A percentile compares a stretch with the other conserved stretches of the same genome.
Evolutionary conservation across 306 rosid species (phyloP).

Genomic region (Delonix regia): DNA sequence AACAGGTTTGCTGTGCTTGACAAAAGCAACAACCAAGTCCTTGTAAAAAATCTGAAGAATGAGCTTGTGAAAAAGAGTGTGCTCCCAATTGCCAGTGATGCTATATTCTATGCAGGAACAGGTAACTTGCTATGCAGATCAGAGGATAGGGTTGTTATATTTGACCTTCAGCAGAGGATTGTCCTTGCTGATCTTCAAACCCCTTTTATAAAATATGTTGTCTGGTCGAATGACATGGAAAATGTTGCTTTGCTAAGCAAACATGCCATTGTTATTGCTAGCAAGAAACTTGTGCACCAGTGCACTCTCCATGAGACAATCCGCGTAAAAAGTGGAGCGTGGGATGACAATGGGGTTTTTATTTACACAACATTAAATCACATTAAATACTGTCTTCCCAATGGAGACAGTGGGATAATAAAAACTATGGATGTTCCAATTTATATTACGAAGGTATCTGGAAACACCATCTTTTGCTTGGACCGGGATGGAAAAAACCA

Average conservation of each 20-base stretch:
- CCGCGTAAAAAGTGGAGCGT: slow-evolving; percentile 93
- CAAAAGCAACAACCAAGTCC: slow-evolving; percentile 72
- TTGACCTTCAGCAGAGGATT: slow-evolving; percentile 82
- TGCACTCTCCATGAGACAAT: slow-evolving; percentile 97
- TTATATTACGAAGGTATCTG: slow-evolving; percentile 85
- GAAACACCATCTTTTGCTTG: slow-evolving; percentile 77
- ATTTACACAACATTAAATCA: slow-evolving; percentile 90
- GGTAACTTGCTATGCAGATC: slow-evolving; percentile 84
- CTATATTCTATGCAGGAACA: slow-evolving; percentile 89
- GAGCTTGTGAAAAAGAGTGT: slow-evolving; percentile 73
- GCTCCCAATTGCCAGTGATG: slow-evolving; percentile 78
- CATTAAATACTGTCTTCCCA: slow-evolving; percentile 88
- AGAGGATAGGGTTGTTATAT: slow-evolving; percentile 81
- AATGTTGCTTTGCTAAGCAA: slow-evolving; percentile 92
- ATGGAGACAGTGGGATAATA: slow-evolving; percentile 92
- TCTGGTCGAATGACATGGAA: slow-evolving; percentile 92
- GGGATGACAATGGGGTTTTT: slow-evolving; percentile 97
- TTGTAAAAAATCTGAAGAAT: slow-evolving; percentile 72
- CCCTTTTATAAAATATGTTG: slow-evolving; percentile 81
- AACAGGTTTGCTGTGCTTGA: slow-evolving; percentile 93
- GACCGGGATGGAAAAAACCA: slow-evolving; percentile 90
- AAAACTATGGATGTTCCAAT: slow-evolving; percentile 88
- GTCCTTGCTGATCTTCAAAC: slow-evolving; percentile 85
- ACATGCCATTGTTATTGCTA: slow-evolving; percentile 85
- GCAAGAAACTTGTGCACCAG: slow-evolving; percentile 85